These are phyloP conservation scores for Neodidymelliopsis sp. DNA, from an alignment of 2,329 filamentous ascomycete genomes.

Conservation along the genomic window DNA sequence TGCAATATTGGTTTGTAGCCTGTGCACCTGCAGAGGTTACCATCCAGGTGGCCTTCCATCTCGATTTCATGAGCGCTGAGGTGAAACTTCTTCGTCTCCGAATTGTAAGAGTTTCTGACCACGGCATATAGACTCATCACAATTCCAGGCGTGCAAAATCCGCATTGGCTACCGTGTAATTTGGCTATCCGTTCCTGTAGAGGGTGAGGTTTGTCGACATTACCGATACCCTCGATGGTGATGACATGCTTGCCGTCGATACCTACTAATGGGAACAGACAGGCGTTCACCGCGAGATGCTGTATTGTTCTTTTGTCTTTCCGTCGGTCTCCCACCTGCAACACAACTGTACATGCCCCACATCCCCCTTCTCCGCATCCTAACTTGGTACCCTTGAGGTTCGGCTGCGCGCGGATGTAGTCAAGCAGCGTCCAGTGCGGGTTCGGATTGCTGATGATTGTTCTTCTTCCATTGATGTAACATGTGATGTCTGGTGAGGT, in stretches of 20 bases:
- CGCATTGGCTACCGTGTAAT: slow-evolving; percentile 89
- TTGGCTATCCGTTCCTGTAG: slow-evolving; percentile 89
- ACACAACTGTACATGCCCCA: slow-evolving; percentile 87
- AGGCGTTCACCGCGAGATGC: slow-evolving; percentile 94
- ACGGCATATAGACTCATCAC: slow-evolving; percentile 93
- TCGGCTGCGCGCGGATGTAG: slow-evolving; percentile 82
- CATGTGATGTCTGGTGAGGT: slow-evolving; percentile 77
- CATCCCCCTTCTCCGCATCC: slow-evolving; percentile 96
- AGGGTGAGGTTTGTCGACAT: slow-evolving; percentile 82
- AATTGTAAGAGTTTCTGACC: slow-evolving; percentile 69
- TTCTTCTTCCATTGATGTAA: slow-evolving; percentile 89
- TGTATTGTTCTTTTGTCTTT: slow-evolving; percentile 83
- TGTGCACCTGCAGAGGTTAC: slow-evolving; percentile 92
- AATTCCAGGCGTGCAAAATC: slow-evolving; percentile 95
- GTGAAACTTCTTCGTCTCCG: slow-evolving; percentile 43
- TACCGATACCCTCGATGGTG: slow-evolving; percentile 93
- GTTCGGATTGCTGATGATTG: slow-evolving; percentile 83
- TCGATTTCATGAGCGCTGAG: slow-evolving; percentile 48
- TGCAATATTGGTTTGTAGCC: slow-evolving; percentile 93
- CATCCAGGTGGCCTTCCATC: slow-evolving; percentile 72
- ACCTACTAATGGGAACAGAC: slow-evolving; percentile 86
- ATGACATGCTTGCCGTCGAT: slow-evolving; percentile 98
- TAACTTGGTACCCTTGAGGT: slow-evolving; percentile 92
- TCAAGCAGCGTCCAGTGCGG: slow-evolving; percentile 91
- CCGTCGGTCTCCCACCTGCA: slow-evolving; percentile 63